These are phyloP conservation scores for Jamesozyma gamospora DNA, from an alignment of 805 yeast genomes.

Conservation along the genomic window DNA sequence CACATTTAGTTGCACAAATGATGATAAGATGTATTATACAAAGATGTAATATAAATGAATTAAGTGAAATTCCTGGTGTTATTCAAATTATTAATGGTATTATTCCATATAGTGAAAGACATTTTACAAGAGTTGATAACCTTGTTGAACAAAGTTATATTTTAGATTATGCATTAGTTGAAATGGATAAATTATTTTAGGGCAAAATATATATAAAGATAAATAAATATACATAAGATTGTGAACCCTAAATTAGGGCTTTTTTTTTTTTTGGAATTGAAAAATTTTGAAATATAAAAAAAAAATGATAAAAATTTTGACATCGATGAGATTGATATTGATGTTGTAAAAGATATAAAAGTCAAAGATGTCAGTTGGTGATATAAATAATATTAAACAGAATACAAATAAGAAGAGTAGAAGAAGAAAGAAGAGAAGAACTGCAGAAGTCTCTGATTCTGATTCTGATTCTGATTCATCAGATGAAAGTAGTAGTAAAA, in stretches of 20 bases:
- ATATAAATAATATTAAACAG: constrained; percentile 11
- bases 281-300: not conserved
- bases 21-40: constrained; percentile 56
- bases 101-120: constrained; percentile 83
- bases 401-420: constrained; percentile 32
- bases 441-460: constrained; percentile 56
- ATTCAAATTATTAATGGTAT: constrained; percentile 62
- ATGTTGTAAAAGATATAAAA: too few relatives aligned
- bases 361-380: constrained; percentile 18
- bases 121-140: constrained; percentile 63
- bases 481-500: constrained; percentile 16
- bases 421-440: constrained; percentile 73
- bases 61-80: constrained; percentile 59
- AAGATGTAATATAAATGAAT: constrained; percentile 42
- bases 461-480: constrained; percentile 32
- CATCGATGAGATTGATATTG: not conserved
- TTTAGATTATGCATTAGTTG: constrained; percentile 72
- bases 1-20: constrained; percentile 73
- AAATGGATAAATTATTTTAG: constrained; percentile 46
- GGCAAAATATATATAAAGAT: not conserved
- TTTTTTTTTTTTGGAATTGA: too few relatives aligned
- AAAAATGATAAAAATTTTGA: not conserved
- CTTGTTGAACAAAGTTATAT: constrained; percentile 78
- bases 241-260: not conserved
- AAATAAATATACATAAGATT: constrained; percentile 1